These are phyloP conservation scores for Clarireedia sp. DNA, from an alignment of 2,329 filamentous ascomycete genomes.

Conservation along the genomic window DNA sequence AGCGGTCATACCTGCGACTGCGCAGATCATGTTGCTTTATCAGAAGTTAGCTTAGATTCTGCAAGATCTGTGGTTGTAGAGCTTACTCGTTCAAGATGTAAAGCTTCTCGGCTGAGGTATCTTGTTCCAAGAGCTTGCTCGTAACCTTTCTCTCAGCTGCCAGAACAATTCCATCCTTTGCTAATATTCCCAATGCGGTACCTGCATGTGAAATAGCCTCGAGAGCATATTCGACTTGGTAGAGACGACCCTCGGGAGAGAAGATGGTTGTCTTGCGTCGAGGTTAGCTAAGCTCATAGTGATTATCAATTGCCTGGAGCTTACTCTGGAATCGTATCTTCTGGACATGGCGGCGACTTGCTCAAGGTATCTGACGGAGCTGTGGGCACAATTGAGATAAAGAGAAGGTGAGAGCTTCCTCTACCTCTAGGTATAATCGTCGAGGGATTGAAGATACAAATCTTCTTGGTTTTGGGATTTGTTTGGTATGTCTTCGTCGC, in stretches of 20 bases:
- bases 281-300: conserved; percentile 18
- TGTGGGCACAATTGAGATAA: background rate
- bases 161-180: conserved; percentile 96
- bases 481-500: conserved; percentile 7
- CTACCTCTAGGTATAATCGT: background rate
- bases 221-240: conserved; percentile 98
- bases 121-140: conserved; percentile 97
- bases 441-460: conserved; percentile 1
- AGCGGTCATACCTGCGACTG: conserved; percentile 97
- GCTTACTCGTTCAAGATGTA: conserved; percentile 96
- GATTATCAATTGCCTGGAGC: conserved; percentile 30
- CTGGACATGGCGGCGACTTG: conserved; percentile 62
- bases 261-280: conserved; percentile 86
- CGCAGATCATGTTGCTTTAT: conserved; percentile 96
- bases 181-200: conserved; percentile 91
- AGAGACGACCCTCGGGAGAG: conserved; percentile 95
- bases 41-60: conserved; percentile 11
- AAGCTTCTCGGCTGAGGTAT: conserved; percentile 99
- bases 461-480: conserved; percentile 7
- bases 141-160: conserved; percentile 98
- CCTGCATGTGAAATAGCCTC: conserved; percentile 98
- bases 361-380: background rate
- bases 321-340: conserved; percentile 93
- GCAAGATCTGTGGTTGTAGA: background rate
- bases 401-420: background rate